A percentile compares a stretch with the other conserved stretches of the same genome.
phyloP scores from a whole-genome alignment of 163 green algal genomes.

The Chloromonas sp. region DNA sequence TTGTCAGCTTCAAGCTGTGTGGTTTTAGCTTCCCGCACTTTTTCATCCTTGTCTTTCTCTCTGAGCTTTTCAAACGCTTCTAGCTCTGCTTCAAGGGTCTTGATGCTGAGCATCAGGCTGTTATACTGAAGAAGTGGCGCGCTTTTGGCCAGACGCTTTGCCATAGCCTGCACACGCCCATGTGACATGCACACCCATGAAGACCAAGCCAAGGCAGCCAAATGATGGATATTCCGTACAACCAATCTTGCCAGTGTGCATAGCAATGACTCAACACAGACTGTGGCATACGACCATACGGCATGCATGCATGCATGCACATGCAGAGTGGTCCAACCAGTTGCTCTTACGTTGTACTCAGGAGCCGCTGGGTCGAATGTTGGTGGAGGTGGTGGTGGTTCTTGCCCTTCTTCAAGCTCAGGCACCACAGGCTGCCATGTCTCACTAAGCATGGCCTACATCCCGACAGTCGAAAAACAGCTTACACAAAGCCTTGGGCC shows the following conservation, averaged over 20 bases:
- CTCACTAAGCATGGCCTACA: slow-evolving; percentile 40
- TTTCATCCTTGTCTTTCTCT: slow-evolving; percentile 13
- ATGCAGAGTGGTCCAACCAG: too few species aligned
- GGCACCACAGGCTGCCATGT: slow-evolving; percentile 26
- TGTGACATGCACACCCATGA: too few species aligned
- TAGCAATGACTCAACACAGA: too few species aligned
- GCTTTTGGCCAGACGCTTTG: slow-evolving; percentile 19
- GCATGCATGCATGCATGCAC: too few species aligned
- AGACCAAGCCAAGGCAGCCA: too few species aligned
- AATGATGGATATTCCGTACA: too few species aligned
- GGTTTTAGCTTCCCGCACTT: background rate
- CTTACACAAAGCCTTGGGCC: too few species aligned
- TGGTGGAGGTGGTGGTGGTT: slow-evolving; percentile 19
- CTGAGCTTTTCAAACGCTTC: background rate
- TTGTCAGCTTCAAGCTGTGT: background rate
- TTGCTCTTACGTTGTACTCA: slow-evolving; percentile 40
- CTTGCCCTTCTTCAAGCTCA: slow-evolving; percentile 12
- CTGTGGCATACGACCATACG: too few species aligned
- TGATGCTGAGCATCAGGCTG: slow-evolving; percentile 21
- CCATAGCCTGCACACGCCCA: slow-evolving; percentile 11
- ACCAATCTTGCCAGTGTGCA: too few species aligned
- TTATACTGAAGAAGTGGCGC: slow-evolving; percentile 30
- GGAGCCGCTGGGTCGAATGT: slow-evolving; percentile 38
- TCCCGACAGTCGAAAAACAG: background rate
- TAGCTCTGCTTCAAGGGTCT: slow-evolving; percentile 29